A percentile compares a stretch with the other conserved stretches of the same genome.
Conservation (phyloP, 2,329 filamentous ascomycete species). For the Pochonia chlamydosporia region DNA sequence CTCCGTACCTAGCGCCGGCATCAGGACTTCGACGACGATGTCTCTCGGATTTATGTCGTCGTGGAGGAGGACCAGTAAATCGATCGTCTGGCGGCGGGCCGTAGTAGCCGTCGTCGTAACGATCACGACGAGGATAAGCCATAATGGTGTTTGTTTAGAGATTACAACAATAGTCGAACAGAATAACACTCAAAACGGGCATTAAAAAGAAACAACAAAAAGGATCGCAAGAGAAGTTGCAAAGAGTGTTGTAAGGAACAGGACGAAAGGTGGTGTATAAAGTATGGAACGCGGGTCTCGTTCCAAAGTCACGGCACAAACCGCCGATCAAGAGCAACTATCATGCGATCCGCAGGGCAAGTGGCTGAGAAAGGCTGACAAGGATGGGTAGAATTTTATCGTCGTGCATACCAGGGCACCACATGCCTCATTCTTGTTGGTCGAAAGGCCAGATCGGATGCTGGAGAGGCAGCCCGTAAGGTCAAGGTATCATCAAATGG, state of each 20-base stretch:
- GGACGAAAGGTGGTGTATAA: too few species aligned
- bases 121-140: constrained; percentile 18
- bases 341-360: neutral
- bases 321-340: neutral
- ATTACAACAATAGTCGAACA: neutral
- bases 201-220: neutral
- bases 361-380: neutral
- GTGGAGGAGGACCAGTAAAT: constrained; percentile 9
- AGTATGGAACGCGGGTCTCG: neutral
- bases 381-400: too few species aligned
- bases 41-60: constrained; percentile 18
- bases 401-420: neutral
- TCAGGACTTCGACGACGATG: constrained; percentile 13
- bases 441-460: neutral
- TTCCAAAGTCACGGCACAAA: neutral
- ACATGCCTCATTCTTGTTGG: neutral
- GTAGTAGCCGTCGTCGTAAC: constrained; percentile 19
- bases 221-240: too few species aligned
- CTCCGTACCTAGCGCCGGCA: neutral
- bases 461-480: neutral
- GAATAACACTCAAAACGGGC: too few species aligned
- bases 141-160: neutral
- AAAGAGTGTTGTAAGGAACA: too few species aligned
- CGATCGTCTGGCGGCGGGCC: constrained; percentile 2
- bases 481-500: too few species aligned